phyloP scores from a whole-genome alignment of 352 stramenopile genomes.

The Pythium chondricola region DNA sequence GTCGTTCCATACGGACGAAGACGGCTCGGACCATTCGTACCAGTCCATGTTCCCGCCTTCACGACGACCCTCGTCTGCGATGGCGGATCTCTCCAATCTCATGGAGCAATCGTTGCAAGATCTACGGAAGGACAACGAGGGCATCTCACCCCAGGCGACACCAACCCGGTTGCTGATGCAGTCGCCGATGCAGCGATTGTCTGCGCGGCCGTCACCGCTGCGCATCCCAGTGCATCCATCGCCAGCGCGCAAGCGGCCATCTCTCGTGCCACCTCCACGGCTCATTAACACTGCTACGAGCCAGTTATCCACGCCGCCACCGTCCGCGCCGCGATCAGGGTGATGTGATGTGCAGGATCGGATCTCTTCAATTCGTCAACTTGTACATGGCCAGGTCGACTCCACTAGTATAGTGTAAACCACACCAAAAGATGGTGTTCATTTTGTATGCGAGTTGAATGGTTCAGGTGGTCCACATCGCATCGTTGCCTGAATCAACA shows the following conservation, averaged over 20 bases:
- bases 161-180: slow-evolving; percentile 9
- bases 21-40: slow-evolving; percentile 46
- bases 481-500: no score
- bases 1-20: slow-evolving; percentile 58
- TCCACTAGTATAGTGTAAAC: no score
- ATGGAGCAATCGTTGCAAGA: slow-evolving; percentile 74
- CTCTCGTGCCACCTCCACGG: slow-evolving; percentile 15
- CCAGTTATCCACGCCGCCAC: neutral
- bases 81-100: slow-evolving; percentile 66
- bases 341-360: no score
- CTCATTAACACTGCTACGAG: slow-evolving; percentile 17
- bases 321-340: neutral
- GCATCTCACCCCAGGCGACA: slow-evolving; percentile 1
- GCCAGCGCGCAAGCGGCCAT: slow-evolving; percentile 9
- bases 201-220: slow-evolving; percentile 10
- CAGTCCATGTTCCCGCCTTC: slow-evolving; percentile 30
- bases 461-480: no score
- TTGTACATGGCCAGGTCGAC: no score
- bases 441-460: no score
- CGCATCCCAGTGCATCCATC: slow-evolving; percentile 20
- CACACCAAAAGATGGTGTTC: no score
- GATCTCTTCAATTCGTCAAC: no score
- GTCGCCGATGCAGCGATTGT: slow-evolving; percentile 12
- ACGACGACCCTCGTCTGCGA: slow-evolving; percentile 51
- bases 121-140: slow-evolving; percentile 44